Evolutionary conservation across 148 eudicot genomes (phyloP).

Genomic region (Salicornia ramosissima): DNA sequence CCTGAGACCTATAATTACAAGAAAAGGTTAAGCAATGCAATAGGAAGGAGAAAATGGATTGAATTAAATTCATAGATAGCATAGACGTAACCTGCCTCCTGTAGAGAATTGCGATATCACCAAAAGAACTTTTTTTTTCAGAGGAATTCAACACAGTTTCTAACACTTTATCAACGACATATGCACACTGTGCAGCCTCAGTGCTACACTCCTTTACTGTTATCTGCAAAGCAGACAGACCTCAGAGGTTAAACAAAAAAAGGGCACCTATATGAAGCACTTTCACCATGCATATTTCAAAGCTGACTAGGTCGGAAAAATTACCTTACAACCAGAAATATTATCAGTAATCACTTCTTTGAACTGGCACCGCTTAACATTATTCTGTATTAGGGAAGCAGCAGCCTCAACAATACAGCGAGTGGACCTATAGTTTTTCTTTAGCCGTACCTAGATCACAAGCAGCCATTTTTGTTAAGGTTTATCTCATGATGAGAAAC

Average conservation of each 20-base stretch:
- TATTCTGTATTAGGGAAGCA: constrained; percentile 67
- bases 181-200: constrained; percentile 85
- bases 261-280: background rate
- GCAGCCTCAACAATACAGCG: constrained; percentile 96
- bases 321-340: constrained; percentile 79
- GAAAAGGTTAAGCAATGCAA: constrained; percentile 20
- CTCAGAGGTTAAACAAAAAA: background rate
- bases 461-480: background rate
- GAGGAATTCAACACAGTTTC: constrained; percentile 53
- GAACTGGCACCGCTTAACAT: constrained; percentile 48
- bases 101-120: constrained; percentile 79
- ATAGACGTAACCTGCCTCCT: constrained; percentile 76
- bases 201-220: constrained; percentile 75
- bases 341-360: constrained; percentile 70
- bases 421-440: constrained; percentile 83
- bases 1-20: constrained; percentile 66
- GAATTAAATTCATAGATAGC: constrained; percentile 6
- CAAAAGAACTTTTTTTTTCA: constrained; percentile 48
- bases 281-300: background rate
- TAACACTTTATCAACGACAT: constrained; percentile 80
- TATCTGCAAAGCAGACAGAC: constrained; percentile 40
- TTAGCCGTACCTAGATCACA: constrained; percentile 52
- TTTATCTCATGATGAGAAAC: background rate
- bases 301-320: background rate
- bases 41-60: background rate